Evolutionary conservation across 108 stramenopile genomes (phyloP).

Genomic region (Stephanodiscus minutulus): DNA sequence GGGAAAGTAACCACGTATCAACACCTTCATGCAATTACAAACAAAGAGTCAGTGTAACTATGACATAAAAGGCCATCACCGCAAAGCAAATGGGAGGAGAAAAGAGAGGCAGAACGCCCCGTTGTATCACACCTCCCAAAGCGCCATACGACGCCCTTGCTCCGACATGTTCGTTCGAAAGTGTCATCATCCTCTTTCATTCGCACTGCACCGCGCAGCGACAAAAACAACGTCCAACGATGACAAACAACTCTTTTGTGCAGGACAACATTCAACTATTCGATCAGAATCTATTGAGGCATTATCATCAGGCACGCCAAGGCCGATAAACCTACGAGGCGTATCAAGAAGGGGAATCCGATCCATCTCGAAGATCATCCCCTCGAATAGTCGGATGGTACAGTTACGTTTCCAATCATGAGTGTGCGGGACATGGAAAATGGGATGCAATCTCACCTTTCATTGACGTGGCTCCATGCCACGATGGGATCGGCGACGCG

Average conservation of each 20-base stretch:
- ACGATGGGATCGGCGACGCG: neutral
- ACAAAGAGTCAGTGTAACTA: constrained; percentile 56
- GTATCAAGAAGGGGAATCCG: constrained; percentile 63
- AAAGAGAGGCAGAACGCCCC: constrained; percentile 30
- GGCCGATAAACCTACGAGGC: constrained; percentile 49
- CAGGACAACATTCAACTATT: constrained; percentile 17
- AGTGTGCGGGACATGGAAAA: neutral
- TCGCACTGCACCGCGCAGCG: neutral
- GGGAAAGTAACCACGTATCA: neutral
- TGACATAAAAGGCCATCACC: constrained; percentile 48
- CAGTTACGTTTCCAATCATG: neutral
- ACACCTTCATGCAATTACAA: neutral
- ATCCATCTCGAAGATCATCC: constrained; percentile 54
- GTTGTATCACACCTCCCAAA: constrained; percentile 8
- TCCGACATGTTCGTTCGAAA: constrained; percentile 29
- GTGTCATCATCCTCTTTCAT: constrained; percentile 46
- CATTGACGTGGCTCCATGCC: too few relatives aligned
- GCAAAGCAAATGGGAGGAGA: constrained; percentile 31
- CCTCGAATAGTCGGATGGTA: constrained; percentile 22
- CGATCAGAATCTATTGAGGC: constrained; percentile 40
- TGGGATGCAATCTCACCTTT: neutral
- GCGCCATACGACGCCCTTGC: constrained; percentile 13
- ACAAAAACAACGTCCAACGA: neutral
- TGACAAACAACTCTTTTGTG: constrained; percentile 16
- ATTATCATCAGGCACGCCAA: constrained; percentile 49